A percentile compares a stretch with the other conserved stretches of the same genome.
Evolutionary conservation across 2,329 filamentous ascomycete species (phyloP).

Genomic region (Fusarium transvaalense): DNA sequence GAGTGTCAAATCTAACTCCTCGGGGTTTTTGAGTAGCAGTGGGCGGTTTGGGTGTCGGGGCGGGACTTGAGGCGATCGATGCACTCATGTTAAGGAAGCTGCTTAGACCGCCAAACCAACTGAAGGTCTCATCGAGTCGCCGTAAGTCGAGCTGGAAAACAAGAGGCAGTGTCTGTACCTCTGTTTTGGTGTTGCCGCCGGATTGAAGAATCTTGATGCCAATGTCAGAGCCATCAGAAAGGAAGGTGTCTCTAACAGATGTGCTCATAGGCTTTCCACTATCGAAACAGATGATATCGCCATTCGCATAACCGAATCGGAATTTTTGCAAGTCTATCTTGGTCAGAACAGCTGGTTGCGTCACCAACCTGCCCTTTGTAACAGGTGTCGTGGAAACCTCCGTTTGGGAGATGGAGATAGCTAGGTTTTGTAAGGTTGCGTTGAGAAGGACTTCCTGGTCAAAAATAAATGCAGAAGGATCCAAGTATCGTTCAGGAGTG

Average conservation of each 20-base stretch:
- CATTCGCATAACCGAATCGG: slow-evolving; percentile 71
- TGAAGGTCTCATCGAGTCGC: slow-evolving; percentile 85
- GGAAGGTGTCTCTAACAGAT: slow-evolving; percentile 70
- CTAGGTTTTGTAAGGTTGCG: slow-evolving; percentile 61
- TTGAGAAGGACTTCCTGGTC: slow-evolving; percentile 66
- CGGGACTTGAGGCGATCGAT: slow-evolving; percentile 82
- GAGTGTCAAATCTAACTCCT: slow-evolving; percentile 70
- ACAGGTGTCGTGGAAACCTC: slow-evolving; percentile 28
- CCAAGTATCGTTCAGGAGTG: slow-evolving; percentile 60
- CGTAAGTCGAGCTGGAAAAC: slow-evolving; percentile 82
- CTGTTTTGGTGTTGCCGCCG: slow-evolving; percentile 63
- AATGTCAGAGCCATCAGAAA: slow-evolving; percentile 69
- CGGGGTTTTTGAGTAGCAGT: slow-evolving; percentile 61
- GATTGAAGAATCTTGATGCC: slow-evolving; percentile 65
- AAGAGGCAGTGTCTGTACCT: slow-evolving; percentile 81
- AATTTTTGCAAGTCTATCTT: slow-evolving; percentile 68
- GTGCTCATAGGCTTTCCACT: slow-evolving; percentile 67
- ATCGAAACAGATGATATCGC: slow-evolving; percentile 74
- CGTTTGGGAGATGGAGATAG: slow-evolving; percentile 45
- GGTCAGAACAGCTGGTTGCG: slow-evolving; percentile 48
- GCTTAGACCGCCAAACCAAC: slow-evolving; percentile 91
- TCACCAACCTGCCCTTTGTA: slow-evolving; percentile 39
- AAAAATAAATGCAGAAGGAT: slow-evolving; percentile 56
- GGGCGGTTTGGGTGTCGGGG: slow-evolving; percentile 57
- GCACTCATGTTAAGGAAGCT: slow-evolving; percentile 89